Conservation (phyloP, 345 rosid species). For the Jatropha curcas region DNA sequence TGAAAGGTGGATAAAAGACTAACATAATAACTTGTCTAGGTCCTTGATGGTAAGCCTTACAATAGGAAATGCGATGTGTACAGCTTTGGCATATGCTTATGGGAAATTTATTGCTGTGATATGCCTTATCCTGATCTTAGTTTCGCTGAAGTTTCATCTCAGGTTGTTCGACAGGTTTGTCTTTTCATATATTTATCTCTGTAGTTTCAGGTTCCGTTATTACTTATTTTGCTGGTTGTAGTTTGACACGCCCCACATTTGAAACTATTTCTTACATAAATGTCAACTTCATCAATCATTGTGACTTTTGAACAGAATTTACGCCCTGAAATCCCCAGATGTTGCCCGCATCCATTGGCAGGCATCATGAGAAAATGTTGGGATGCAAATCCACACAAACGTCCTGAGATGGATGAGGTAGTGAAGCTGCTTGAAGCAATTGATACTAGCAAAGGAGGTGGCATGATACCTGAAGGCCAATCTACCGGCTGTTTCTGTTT, state of each 20-base stretch:
- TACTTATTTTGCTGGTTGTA: neutral
- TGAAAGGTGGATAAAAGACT: constrained; percentile 1
- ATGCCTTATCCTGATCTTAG: constrained; percentile 38
- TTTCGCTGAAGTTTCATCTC: constrained; percentile 35
- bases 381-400: constrained; percentile 36
- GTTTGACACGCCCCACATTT: neutral
- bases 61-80: constrained; percentile 40
- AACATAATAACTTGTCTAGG: constrained; percentile 15
- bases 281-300: neutral
- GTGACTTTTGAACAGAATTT: constrained; percentile 17
- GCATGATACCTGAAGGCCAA: constrained; percentile 40
- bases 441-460: constrained; percentile 39
- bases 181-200: neutral
- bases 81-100: constrained; percentile 40
- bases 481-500: constrained; percentile 37
- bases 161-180: constrained; percentile 38
- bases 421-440: constrained; percentile 34
- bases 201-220: neutral
- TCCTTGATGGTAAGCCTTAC: constrained; percentile 38
- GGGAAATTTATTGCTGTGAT: constrained; percentile 39
- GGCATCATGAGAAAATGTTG: constrained; percentile 33
- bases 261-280: too few relatives aligned
- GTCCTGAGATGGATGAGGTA: constrained; percentile 39
- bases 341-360: constrained; percentile 33
- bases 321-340: constrained; percentile 36